Base-by-base conservation (phyloP, 2,329 filamentous ascomycete species). In the Nothophoma quercina region DNA sequence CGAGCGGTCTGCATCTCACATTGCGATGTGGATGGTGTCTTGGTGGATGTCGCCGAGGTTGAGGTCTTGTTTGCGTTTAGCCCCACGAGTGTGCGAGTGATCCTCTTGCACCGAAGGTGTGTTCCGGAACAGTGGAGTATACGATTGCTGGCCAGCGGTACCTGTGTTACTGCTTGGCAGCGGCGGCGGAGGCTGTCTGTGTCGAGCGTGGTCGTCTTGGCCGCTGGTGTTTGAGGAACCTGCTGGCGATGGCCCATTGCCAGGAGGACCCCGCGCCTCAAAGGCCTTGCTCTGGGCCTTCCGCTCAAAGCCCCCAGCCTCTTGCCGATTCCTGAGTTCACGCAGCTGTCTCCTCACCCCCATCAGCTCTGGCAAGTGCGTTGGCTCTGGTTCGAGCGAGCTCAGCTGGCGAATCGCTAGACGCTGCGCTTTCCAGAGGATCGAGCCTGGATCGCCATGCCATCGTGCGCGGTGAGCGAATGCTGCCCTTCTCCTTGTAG, bases 301-400 rank as follows among this genome's bases (percentile, higher is more conserved):
- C 40, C n/a, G 23, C 28, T 43, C 18, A 22, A 19, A 6, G 32
- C 33, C 40, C 33, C 28, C 39, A 15, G 18, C 22, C 16, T 43
- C 40, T 33, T 43, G 40, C 40, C 32, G 22, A 23, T 33, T 12
- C 16, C 10, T 33, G 28, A 43, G 40, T 21, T 43, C 19, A 18
- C 40, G 40, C 40, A 43, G 40, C 28, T 43, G 18, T 13, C 33
- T 18, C 40, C 33, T 43, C 16, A 43, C 19, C 23, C 22, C n/a
- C 15, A 15, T 42, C 39, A 42, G 25, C 39, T 42, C 18, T 21
- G 16, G 32, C 32, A 43, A 18, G 23, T 33, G 40, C 12, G 40
- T 21, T n/a, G 40, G 40, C 40, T 33, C 40, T 21, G 40, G 40
- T 13, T 33, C 28, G 10, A 43, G 40, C 28, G 40, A 33, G 28